Evolutionary conservation across 164 flowering plant genomes (phyloP), one percentile per base, ranked within the genome.

Genomic region (Cinnamomum chago): DNA sequence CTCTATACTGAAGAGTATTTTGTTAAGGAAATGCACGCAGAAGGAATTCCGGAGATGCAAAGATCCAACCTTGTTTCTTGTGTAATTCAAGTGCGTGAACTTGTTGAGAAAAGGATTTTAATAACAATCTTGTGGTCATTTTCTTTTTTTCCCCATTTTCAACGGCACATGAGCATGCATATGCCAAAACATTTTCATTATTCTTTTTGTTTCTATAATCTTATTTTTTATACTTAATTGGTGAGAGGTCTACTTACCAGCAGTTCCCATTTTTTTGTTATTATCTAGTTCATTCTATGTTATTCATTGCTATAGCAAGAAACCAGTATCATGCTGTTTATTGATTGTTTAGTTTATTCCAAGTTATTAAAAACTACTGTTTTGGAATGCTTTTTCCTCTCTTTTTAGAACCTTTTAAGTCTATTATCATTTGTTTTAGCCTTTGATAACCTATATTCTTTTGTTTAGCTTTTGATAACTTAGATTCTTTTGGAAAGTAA

Each of bases 21-120:
- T 80, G 24, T 80, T 14, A 91, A 85, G 24, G 92, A 92, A 79
- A 94, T 96, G 97, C 62, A 92, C 73, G 79, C 85, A 33, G 87
- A 89, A 78, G 99, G 95, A 58, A 87, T 92, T 65, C 98, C 99
- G 50, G 98, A 96, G 84, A 96, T 96, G 80, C 98, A 94, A 78
- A 85, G 99, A 80, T 90, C 98, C 68, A 96, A 89, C 67, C 95
- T 96, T 75, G 97, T 88, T 76, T 88, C 98, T 12, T 85, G 86
- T 75, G 93, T 96, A 47, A 90, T 96, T 81, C 99, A 92, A 88
- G 99, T 90, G 76, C 23, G 82, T 33, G 51, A 15, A 73, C 70
- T 71, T 74, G 58, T 52, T 68, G 27, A 75, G 28, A 30, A 65
- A 12, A 2, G 68, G 50, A 25, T 33, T 50, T 70, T 52, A 5